Evolutionary conservation across 108 stramenopile genomes (phyloP).

Genomic region (Mayamaea pseudoterrestris): DNA sequence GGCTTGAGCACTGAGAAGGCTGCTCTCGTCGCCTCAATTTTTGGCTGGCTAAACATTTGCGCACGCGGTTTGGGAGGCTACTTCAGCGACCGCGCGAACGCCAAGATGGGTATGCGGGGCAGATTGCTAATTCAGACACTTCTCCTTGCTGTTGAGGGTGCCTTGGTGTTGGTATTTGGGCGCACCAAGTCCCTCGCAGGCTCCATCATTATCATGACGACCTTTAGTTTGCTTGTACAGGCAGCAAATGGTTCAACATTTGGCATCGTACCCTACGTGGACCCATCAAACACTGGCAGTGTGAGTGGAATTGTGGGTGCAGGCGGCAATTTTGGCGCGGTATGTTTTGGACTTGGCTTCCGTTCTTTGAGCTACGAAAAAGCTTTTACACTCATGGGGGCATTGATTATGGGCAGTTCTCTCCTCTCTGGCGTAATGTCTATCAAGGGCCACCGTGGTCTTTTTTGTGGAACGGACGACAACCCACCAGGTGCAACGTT

Average conservation of each 20-base stretch:
- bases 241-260: slow-evolving; percentile 68
- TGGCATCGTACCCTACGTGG: slow-evolving; percentile 74
- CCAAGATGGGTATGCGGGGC: slow-evolving; percentile 60
- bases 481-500: background rate
- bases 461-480: slow-evolving; percentile 8
- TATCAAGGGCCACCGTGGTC: slow-evolving; percentile 56
- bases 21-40: slow-evolving; percentile 63
- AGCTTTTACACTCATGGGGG: slow-evolving; percentile 41
- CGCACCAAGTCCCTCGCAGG: slow-evolving; percentile 20
- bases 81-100: slow-evolving; percentile 36
- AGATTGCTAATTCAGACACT: slow-evolving; percentile 44
- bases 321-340: slow-evolving; percentile 61
- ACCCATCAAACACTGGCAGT: slow-evolving; percentile 46
- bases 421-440: slow-evolving; percentile 35
- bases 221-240: slow-evolving; percentile 70
- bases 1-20: slow-evolving; percentile 50
- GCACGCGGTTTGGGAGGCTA: slow-evolving; percentile 63
- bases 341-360: slow-evolving; percentile 48
- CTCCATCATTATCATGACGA: slow-evolving; percentile 51
- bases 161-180: slow-evolving; percentile 53
- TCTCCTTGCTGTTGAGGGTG: slow-evolving; percentile 51
- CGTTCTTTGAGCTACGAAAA: slow-evolving; percentile 21
- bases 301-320: slow-evolving; percentile 75
- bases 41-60: slow-evolving; percentile 73
- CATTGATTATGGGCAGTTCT: slow-evolving; percentile 27